Base-by-base conservation (phyloP, 371 early-diverging fungal species). In the Sporodiniella umbellata region DNA sequence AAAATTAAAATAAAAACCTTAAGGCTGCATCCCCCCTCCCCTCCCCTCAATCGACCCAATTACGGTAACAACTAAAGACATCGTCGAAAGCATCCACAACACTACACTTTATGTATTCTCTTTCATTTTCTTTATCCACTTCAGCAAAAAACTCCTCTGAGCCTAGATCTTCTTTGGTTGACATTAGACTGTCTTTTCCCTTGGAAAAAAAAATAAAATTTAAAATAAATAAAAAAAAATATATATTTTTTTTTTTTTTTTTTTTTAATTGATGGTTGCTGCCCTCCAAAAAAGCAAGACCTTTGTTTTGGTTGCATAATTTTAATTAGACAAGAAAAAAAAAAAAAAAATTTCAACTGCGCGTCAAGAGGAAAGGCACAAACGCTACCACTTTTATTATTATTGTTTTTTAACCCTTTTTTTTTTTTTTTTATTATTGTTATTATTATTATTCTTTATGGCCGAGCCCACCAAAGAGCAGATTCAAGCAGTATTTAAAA, bases 401-500 rank as follows among this genome's bases (percentile, higher is more conserved):
- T 31, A 31, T 31, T 31, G 31, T 12, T 12, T n/a, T 35, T 35
- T 35, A 14, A 35, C 10, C 10, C 30, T 28, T 28, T 28, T 28
- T 28, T 28, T 7, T n/a, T 35, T 35, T 35, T 11, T n/a, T 35
- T 35, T 35, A 14, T 8, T 35, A 4, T 31, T 31, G 31, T 12
- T 8, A 8, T 12, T 12, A 31, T 31, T 35, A n/a, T 35, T n/a
- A 35, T 35, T n/a, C n/a, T 11, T 4, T n/a, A 66, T 79, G 74
- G 60, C 83, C 25, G 85, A 84, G 52, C 87, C 92, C 8, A 76
- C 85, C 6, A 90, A 89, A 60, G 74, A 75, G 26, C 88, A 92
- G 61, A 87, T 88, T 48, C 74, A 81, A 52, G 84, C 83, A 30
- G 72, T 90, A 14, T 94, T 94, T 68, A 87, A 81, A 65, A 87